Base-by-base conservation (phyloP, 768 basidiomycete species). In the Podaxis sp. region DNA sequence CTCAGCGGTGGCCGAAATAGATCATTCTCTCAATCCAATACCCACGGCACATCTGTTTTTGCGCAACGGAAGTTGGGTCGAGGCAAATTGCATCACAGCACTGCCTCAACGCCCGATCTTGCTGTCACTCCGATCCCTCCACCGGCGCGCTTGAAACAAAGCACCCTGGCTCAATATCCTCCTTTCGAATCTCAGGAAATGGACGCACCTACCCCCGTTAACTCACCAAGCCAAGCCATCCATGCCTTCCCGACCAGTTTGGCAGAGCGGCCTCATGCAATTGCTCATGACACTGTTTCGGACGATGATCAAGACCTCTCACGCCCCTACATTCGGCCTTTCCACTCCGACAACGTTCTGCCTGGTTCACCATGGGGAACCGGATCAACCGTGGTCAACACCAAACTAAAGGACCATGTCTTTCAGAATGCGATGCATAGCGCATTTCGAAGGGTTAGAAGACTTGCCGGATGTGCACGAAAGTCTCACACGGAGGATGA, bases 341-440 rank as follows among this genome's bases (percentile, higher is more conserved):
- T 79, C 65, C 69, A 68, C 64, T 81, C 82, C 17, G 81, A 84
- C 48, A 71, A 74, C 54, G 62, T 66, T 4, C 64, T 76, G n/a
- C 75, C 76, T 11, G 77, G 79, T 20, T 78, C 80, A 12, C 82
- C 82, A 51, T 84, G 83, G 79, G 96, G 96, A 2, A 91, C 89
- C 2, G 96, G 96, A 1, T 93, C 91, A 13, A 99, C 97, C 4
- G 84, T 88, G 58, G 95, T 98, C 64, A 99, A 99, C 74, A 94
- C 91, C 41, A 92, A 87, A 72, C 79, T 99, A 62, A 96, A 95
- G 75, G 95, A 99, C 70, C 95, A 96, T 68, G 94, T 99, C 51
- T 96, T 99, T 72, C 91, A 86, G 61, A 48, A 62, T 37, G 61
- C 61, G 7, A 56, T 62, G 55, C 61, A 62, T 64, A 91, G 92